Base-by-base conservation (phyloP, 352 stramenopile species). In the Phytophthora niederhauseri region DNA sequence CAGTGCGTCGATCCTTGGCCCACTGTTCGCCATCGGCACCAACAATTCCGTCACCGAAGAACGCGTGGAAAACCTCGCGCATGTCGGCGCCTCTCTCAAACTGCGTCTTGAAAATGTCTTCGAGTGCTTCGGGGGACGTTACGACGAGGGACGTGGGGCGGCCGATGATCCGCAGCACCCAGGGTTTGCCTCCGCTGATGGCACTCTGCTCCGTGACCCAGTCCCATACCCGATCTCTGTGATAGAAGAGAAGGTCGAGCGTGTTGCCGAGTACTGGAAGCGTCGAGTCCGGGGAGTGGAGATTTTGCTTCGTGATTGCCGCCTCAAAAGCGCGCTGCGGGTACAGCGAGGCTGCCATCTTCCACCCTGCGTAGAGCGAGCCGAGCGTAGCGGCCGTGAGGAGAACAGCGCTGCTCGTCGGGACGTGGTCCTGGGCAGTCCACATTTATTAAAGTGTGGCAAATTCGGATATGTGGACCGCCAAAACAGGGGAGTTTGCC, bases 21-120 rank as follows among this genome's bases (percentile, higher is more conserved):
- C 84, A 91, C 20, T 64, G 34, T 24, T 69, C 56, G 6, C 81
- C 81, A 30, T 92, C 77, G 2, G 64, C 58, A 1, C 62, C 70
- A 26, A 89, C 70, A 22, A 92, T 84, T 14, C 84, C 84, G 11
- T 86, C 31, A 34, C 84, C 82, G 0, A 92, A 52, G 6, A 91
- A 64, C 36, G 84, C 73, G 34, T 66, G 55, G 5, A 76, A 66
- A 0, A 76, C 62, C 5, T 70, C 59, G 11, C 34, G 28, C 2
- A 83, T 54, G 0, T 48, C 55, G 7, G 53, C 31, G 2, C 82
- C 75, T 19, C 51, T 73, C 20, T 87, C 70, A 56, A 91, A 90
- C 19, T 88, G 64, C 17, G 63, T 48, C 26, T 77, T 71, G 30
- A 77, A 72, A 2, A 82, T 51, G 36, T 81, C 70, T 24, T 78